A percentile compares a stretch with the other conserved stretches of the same genome.
These are phyloP conservation scores for Pyrenophora graminea DNA, from an alignment of 2,329 filamentous ascomycete genomes.

Conservation along the genomic window DNA sequence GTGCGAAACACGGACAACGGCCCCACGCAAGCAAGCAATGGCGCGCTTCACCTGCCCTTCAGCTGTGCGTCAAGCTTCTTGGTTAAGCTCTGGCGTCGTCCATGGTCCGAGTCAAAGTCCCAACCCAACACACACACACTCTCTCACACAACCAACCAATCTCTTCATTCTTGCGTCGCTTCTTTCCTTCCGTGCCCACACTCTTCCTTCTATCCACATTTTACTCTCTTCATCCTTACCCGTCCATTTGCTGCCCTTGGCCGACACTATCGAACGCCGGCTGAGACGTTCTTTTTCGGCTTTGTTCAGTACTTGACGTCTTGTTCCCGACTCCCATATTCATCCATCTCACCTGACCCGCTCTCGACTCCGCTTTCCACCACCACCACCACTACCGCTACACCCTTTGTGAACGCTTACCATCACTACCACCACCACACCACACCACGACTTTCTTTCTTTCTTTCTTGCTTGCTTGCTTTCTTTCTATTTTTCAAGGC, in stretches of 20 bases:
- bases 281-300: too few relatives aligned
- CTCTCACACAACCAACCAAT: neutral
- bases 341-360: conserved; percentile 12
- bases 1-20: conserved; percentile 15
- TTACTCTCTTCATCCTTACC: too few relatives aligned
- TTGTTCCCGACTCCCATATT: conserved; percentile 1
- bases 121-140: neutral
- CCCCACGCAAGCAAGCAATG: conserved; percentile 16
- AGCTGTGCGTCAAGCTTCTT: conserved; percentile 9
- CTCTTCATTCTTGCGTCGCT: neutral
- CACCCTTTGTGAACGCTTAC: neutral
- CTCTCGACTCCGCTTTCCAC: conserved; percentile 14
- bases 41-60: conserved; percentile 19
- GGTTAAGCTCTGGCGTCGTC: neutral
- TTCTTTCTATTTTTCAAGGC: neutral
- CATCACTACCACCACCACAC: neutral
- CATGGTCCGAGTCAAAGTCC: neutral
- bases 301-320: conserved; percentile 5
- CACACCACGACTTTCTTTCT: neutral
- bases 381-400: neutral
- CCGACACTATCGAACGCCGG: too few relatives aligned
- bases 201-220: too few relatives aligned
- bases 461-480: neutral
- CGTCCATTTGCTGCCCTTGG: too few relatives aligned
- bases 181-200: neutral